Percentiles rank a stretch among this genome's conserved stretches.
phyloP scores from a whole-genome alignment of 1,284 basidiomycete species.

The Spongispora temasekensis region DNA sequence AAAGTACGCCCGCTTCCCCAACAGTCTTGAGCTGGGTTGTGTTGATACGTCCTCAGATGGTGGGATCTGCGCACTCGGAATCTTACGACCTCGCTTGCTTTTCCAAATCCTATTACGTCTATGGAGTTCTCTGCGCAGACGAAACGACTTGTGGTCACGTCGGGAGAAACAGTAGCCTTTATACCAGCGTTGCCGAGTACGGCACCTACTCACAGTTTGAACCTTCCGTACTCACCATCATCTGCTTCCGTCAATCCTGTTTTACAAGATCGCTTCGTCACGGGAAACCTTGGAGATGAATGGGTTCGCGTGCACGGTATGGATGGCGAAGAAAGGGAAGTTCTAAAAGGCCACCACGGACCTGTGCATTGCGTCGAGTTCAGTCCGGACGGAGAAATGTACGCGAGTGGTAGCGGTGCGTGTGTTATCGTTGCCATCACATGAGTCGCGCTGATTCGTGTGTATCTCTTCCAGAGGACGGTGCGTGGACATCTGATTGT shows the following conservation, averaged over 20 bases:
- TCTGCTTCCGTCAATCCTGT: constrained; percentile 93
- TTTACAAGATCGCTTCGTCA: constrained; percentile 87
- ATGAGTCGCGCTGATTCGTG: constrained; percentile 11
- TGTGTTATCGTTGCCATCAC: constrained; percentile 25
- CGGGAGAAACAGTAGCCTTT: constrained; percentile 91
- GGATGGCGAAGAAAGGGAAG: constrained; percentile 86
- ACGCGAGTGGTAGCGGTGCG: constrained; percentile 92
- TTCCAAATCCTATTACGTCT: constrained; percentile 83
- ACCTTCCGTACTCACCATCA: constrained; percentile 81
- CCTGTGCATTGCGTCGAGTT: constrained; percentile 94
- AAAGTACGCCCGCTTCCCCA: constrained; percentile 60
- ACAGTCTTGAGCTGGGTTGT: not conserved
- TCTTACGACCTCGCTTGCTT: constrained; percentile 70
- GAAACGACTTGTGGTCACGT: constrained; percentile 85
- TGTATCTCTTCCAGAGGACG: constrained; percentile 58
- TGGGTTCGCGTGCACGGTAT: constrained; percentile 96
- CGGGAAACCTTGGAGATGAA: constrained; percentile 88
- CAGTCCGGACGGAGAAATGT: constrained; percentile 98
- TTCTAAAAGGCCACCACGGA: constrained; percentile 97
- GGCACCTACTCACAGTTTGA: constrained; percentile 63
- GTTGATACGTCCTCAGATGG: constrained; percentile 62
- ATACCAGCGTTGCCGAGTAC: constrained; percentile 66
- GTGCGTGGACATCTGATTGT: constrained; percentile 42
- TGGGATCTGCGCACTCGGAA: constrained; percentile 89
- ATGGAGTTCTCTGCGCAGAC: constrained; percentile 91